A percentile compares a stretch with the other conserved stretches of the same genome.
phyloP scores from a whole-genome alignment of 2,329 filamentous ascomycete genomes.

The Fusarium virguliforme region DNA sequence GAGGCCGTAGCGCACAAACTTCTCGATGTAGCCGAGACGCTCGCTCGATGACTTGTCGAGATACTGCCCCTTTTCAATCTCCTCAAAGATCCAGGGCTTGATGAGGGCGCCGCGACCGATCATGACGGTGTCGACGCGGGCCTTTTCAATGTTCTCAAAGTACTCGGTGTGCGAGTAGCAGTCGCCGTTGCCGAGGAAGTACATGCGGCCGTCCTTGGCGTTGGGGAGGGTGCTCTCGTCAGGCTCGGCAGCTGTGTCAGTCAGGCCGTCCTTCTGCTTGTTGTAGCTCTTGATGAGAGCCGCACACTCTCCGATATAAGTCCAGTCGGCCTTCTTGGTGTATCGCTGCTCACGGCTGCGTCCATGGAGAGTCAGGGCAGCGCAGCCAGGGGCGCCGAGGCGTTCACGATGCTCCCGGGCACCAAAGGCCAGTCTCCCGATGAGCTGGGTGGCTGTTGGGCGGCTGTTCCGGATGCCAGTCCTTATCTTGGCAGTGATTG shows the following conservation, averaged over 20 bases:
- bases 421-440: constrained; percentile 87
- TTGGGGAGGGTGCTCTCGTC: constrained; percentile 82
- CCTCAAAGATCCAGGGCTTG: constrained; percentile 99
- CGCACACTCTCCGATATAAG: constrained; percentile 92
- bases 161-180: constrained; percentile 96
- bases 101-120: constrained; percentile 95
- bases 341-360: constrained; percentile 95
- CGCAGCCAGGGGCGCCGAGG: constrained; percentile 85
- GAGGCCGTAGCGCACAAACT: constrained; percentile 90
- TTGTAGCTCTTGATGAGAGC: constrained; percentile 87
- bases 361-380: constrained; percentile 96
- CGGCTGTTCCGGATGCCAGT: constrained; percentile 88
- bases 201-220: constrained; percentile 78
- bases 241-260: constrained; percentile 84
- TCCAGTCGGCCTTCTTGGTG: constrained; percentile 92
- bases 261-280: constrained; percentile 73
- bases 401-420: constrained; percentile 79
- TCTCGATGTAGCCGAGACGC: constrained; percentile 87
- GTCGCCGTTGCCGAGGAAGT: constrained; percentile 97
- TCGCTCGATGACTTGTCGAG: constrained; percentile 94
- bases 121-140: constrained; percentile 94
- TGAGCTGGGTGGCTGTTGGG: constrained; percentile 85
- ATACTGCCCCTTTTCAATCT: constrained; percentile 92
- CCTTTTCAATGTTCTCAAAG: constrained; percentile 80
- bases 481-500: constrained; percentile 94